Base-by-base conservation (phyloP, 805 yeast genomes). In the Hanseniaspora vineae region DNA sequence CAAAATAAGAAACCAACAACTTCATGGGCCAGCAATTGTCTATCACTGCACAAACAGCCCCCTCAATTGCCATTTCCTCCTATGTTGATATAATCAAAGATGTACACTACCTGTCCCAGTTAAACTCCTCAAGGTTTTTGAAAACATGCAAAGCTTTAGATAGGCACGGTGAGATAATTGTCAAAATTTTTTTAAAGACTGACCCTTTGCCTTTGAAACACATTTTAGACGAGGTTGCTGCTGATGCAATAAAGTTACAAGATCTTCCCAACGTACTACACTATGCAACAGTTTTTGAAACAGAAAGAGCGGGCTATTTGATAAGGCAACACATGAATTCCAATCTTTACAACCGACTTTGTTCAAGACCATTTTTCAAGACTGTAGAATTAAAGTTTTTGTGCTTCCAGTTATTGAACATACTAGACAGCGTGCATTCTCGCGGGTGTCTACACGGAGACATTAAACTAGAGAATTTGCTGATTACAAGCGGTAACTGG, bases 401-500 rank as follows among this genome's bases (percentile, higher is more conserved):
- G 35, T 77, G 80, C 4, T 92, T 78, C 58, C 98, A 92, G 63
- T 62, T 90, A 49, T 60, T 92, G 31, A 68, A 71, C n/a, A 75
- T 81, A 0, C 55, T 89, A 33, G 67, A 71, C 1, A 74, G 75
- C 45, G 71, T 89, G 48, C 97, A 92, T 60, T 68, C 67, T 5
- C 58, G 67, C 15, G 73, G 68, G 10, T 70, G 88, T 3, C 75
- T 67, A 48, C 98, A 92, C 63, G 97, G 98, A 6, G 97, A 92
- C 67, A 72, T 92, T 52, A 89, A 92, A 65, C 71, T 90, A 0
- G 98, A 92, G 63, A 92, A 92, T 62, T 75, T 92, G 13, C 66
- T 92, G 47, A 80, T 88, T 4, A 83, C 95, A 0, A 77, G 90
- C 31, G 85, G 95, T 84, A 84, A 86, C 62, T 89, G 96, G 95